These are phyloP conservation scores for Cydonia oblonga DNA, from an alignment of 331 rosid species.

Conservation along the genomic window DNA sequence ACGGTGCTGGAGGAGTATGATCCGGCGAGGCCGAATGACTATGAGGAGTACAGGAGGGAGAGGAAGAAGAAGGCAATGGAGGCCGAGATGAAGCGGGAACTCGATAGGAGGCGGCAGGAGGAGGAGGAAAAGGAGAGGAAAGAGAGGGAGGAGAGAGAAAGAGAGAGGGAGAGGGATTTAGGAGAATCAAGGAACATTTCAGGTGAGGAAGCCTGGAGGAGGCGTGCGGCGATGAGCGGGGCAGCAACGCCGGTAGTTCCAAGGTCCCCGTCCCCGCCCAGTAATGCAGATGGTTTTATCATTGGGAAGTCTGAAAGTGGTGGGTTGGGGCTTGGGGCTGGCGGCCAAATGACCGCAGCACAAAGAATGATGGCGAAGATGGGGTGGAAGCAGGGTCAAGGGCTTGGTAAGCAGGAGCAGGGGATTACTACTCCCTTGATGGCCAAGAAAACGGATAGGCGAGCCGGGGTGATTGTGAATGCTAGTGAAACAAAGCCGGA, in stretches of 20 bases:
- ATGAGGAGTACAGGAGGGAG: constrained; percentile 82
- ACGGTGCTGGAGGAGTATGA: constrained; percentile 86
- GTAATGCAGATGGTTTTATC: constrained; percentile 57
- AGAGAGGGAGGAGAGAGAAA: constrained; percentile 31
- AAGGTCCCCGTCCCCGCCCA: constrained; percentile 74
- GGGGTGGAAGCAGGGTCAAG: constrained; percentile 99
- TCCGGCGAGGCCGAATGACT: constrained; percentile 93
- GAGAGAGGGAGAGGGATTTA: constrained; percentile 21
- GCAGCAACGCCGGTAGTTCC: constrained; percentile 21
- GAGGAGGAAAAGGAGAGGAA: constrained; percentile 66
- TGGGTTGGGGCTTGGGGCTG: constrained; percentile 87
- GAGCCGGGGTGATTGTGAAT: constrained; percentile 96
- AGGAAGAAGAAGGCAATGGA: constrained; percentile 68
- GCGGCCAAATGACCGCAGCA: constrained; percentile 98
- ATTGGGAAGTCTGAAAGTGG: constrained; percentile 86
- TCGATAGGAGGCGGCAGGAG: constrained; percentile 64
- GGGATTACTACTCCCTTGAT: constrained; percentile 97
- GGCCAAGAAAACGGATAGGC: constrained; percentile 89
- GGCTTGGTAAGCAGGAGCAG: constrained; percentile 92
- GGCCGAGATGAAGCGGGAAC: constrained; percentile 67
- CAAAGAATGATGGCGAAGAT: constrained; percentile 99
- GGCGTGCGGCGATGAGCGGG: constrained; percentile 83
- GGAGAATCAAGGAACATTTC: constrained; percentile 61
- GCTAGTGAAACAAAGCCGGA: constrained; percentile 63
- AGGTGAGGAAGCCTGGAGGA: constrained; percentile 94